Conservation (phyloP, 495 filamentous ascomycete genomes). For the Massariosphaeria phaeospora region DNA sequence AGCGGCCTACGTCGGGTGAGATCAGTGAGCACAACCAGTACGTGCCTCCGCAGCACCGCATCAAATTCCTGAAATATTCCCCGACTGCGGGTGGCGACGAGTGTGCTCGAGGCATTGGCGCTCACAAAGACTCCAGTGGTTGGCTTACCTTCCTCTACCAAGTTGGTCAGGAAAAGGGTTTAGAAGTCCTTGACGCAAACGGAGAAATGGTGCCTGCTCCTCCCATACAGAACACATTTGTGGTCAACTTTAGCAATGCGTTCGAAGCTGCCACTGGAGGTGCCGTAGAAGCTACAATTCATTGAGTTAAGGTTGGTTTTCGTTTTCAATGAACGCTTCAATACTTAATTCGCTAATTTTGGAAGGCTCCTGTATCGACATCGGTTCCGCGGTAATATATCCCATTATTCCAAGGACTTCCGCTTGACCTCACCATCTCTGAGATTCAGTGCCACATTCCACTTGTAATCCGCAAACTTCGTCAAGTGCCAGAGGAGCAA, state of each 20-base stretch:
- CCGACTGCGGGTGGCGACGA: slow-evolving; percentile 19
- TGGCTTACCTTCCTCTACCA: slow-evolving; percentile 56
- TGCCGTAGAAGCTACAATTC: slow-evolving; percentile 50
- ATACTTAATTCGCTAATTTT: neutral
- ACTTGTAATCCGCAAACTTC: slow-evolving; percentile 24
- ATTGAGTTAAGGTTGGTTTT: slow-evolving; percentile 41
- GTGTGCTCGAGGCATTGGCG: slow-evolving; percentile 47
- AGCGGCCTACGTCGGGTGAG: slow-evolving; percentile 6
- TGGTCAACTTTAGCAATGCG: slow-evolving; percentile 55
- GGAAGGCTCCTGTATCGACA: slow-evolving; percentile 13
- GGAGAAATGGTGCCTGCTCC: slow-evolving; percentile 52
- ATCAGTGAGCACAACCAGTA: neutral
- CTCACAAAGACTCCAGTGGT: slow-evolving; percentile 54
- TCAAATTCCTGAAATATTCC: slow-evolving; percentile 52
- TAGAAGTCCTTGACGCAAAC: slow-evolving; percentile 48
- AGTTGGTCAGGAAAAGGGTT: slow-evolving; percentile 45
- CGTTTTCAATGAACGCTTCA: neutral
- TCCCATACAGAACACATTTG: slow-evolving; percentile 47
- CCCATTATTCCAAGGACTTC: slow-evolving; percentile 51
- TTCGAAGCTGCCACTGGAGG: slow-evolving; percentile 55
- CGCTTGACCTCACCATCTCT: slow-evolving; percentile 35
- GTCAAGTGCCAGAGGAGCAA: slow-evolving; percentile 1
- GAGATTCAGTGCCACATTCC: slow-evolving; percentile 33
- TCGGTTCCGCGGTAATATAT: slow-evolving; percentile 33
- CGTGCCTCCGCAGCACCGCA: slow-evolving; percentile 48